These are phyloP conservation scores for Lumnitzera littorea DNA, from an alignment of 345 rosid genomes.

Conservation along the genomic window DNA sequence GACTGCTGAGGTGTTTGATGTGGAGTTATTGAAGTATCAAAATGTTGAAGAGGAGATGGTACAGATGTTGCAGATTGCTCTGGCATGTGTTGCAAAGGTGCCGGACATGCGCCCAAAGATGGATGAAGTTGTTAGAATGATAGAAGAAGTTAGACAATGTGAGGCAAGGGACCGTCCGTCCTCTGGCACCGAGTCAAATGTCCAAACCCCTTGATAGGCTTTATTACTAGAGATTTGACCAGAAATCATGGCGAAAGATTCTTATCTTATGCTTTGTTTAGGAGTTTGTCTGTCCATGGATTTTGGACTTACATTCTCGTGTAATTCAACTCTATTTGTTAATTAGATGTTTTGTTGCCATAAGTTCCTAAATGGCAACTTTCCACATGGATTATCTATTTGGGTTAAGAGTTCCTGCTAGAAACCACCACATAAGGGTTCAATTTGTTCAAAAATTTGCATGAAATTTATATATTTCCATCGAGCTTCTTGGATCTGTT, in stretches of 20 bases:
- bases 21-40: slow-evolving; percentile 56
- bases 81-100: slow-evolving; percentile 52
- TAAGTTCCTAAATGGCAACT: no score
- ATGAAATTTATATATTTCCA: not conserved
- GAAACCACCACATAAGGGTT: no score
- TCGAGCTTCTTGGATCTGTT: not conserved
- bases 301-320: no score
- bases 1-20: slow-evolving; percentile 88
- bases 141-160: slow-evolving; percentile 49
- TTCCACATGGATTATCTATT: no score
- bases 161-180: slow-evolving; percentile 47
- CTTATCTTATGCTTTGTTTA: no score
- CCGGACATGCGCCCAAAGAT: slow-evolving; percentile 58
- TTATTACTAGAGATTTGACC: not conserved
- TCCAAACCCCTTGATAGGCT: slow-evolving; percentile 36
- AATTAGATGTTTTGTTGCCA: no score
- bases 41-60: slow-evolving; percentile 78
- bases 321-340: no score
- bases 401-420: no score
- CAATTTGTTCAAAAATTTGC: not conserved
- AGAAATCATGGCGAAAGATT: no score
- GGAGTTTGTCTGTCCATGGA: no score
- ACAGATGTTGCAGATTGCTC: slow-evolving; percentile 73
- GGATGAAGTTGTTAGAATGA: slow-evolving; percentile 58
- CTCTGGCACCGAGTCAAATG: slow-evolving; percentile 51